Base-by-base conservation (phyloP, 2,329 filamentous ascomycete species). In the Pleurostoma richardsiae region DNA sequence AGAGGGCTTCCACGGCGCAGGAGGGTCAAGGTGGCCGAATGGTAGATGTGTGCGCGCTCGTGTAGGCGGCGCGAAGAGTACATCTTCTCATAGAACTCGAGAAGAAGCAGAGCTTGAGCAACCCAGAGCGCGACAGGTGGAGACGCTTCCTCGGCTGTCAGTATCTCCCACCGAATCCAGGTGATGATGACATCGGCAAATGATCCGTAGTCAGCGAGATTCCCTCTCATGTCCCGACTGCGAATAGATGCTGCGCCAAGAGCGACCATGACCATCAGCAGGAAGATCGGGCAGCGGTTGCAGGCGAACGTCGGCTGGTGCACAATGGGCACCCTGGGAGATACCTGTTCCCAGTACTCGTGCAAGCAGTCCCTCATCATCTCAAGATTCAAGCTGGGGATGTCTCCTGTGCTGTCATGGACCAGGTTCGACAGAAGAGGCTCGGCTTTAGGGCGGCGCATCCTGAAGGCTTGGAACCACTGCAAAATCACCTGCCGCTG, bases 31-130 rank as follows among this genome's bases (percentile, higher is more conserved):
- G 89, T 92, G 1, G 88, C 89, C 4, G 88, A 85, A 59, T 96
- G 90, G 58, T 95, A 91, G 36, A 95, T 94, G 56, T 96, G 89
- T 0, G 90, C 88, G 54, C 90, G 77, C 63, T 96, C 91, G 64
- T 96, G 90, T 29, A 96, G 72, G 11, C 81, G 79, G 39, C 89
- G 78, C 1, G 88, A 90, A 2, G 88, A 89, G 62, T 88, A 94
- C 79, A 95, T 86, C 73, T 95, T 96, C 68, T 96, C 90, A 57
- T 92, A 95, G 4, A 91, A 80, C 61, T 96, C 91, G 2, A 96
- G 71, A 4, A 96, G 72, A 2, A 96, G 68, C 40, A 95, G 69
- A 0, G 90, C 84, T 61, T 96, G 90, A 52, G 94, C 92, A 1
- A 94, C 84, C 88, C 90, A 95, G 3, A 96, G 69, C 55, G 88